These are phyloP conservation scores for Verticillium klebahnii DNA, from an alignment of 2,329 filamentous ascomycete species.

Conservation along the genomic window DNA sequence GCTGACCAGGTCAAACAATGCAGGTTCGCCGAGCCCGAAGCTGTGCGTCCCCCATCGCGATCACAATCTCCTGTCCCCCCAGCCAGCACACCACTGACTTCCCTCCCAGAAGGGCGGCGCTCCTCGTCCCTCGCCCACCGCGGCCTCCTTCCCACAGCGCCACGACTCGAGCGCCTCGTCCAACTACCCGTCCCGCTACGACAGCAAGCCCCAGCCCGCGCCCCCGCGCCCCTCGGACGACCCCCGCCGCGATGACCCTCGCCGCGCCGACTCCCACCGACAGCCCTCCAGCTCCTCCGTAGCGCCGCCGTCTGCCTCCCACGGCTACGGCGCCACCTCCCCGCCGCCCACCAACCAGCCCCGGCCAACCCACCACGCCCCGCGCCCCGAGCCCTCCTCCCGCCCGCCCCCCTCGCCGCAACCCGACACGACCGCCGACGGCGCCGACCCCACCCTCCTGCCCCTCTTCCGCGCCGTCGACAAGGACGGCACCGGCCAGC, in stretches of 20 bases:
- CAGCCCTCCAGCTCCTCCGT: slow-evolving; percentile 8
- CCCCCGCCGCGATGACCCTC: slow-evolving; percentile 18
- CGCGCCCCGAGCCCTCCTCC: slow-evolving; percentile 51
- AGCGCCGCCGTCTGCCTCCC: slow-evolving; percentile 11
- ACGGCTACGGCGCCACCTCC: slow-evolving; percentile 43
- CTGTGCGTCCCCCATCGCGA: slow-evolving; percentile 37
- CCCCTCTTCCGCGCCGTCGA: slow-evolving; percentile 90
- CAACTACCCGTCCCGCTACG: slow-evolving; percentile 34
- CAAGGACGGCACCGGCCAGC: slow-evolving; percentile 69
- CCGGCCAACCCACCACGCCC: slow-evolving; percentile 34
- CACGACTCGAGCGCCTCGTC: not conserved
- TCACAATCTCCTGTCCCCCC: not conserved
- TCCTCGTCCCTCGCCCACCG: slow-evolving; percentile 6
- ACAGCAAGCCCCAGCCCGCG: slow-evolving; percentile 40
- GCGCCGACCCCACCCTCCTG: slow-evolving; percentile 69
- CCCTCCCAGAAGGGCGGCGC: slow-evolving; percentile 14
- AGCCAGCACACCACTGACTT: slow-evolving; percentile 5
- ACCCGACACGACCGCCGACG: slow-evolving; percentile 36
- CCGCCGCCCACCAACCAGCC: slow-evolving; percentile 43
- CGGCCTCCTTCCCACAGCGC: not conserved
- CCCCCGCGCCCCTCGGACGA: slow-evolving; percentile 26
- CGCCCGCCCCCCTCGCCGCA: slow-evolving; percentile 64
- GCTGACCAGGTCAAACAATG: slow-evolving; percentile 16
- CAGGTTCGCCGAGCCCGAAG: slow-evolving; percentile 72
- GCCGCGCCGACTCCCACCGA: slow-evolving; percentile 6